Evolutionary conservation across 768 basidiomycete genomes (phyloP).

Genomic region (Cyathus striatus): DNA sequence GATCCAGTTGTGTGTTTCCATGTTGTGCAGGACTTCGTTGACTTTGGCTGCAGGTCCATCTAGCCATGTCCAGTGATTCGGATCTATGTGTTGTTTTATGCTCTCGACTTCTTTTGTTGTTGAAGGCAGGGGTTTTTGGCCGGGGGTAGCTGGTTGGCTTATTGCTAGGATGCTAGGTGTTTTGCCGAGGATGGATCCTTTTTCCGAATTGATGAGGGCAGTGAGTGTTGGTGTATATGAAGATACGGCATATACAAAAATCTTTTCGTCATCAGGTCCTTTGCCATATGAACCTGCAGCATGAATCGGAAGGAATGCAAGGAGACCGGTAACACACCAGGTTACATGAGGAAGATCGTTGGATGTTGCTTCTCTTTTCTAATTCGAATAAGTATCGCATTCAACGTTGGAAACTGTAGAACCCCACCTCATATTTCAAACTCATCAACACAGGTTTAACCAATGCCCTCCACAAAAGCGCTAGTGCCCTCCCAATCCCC

Average conservation of each 20-base stretch:
- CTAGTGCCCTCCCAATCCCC: too few relatives aligned
- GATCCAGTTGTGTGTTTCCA: conserved; percentile 12
- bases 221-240: conserved; percentile 14
- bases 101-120: conserved; percentile 6
- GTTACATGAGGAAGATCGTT: conserved; percentile 4
- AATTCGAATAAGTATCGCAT: not conserved
- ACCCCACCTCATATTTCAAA: not conserved
- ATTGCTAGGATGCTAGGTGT: conserved; percentile 7
- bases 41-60: conserved; percentile 9
- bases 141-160: conserved; percentile 6
- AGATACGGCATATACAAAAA: conserved; percentile 10
- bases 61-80: not conserved
- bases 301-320: too few relatives aligned
- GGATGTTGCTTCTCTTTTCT: not conserved
- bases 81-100: too few relatives aligned
- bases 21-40: conserved; percentile 5
- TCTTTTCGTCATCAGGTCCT: not conserved
- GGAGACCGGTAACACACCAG: conserved; percentile 20
- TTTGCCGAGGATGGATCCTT: too few relatives aligned
- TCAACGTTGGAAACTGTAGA: not conserved
- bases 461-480: too few relatives aligned
- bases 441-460: too few relatives aligned
- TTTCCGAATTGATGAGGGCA: conserved; percentile 2
- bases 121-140: conserved; percentile 4
- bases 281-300: too few relatives aligned